A percentile compares a stretch with the other conserved stretches of the same genome.
Evolutionary conservation across 805 yeast species (phyloP).

Genomic region (Candida ipomoeae): DNA sequence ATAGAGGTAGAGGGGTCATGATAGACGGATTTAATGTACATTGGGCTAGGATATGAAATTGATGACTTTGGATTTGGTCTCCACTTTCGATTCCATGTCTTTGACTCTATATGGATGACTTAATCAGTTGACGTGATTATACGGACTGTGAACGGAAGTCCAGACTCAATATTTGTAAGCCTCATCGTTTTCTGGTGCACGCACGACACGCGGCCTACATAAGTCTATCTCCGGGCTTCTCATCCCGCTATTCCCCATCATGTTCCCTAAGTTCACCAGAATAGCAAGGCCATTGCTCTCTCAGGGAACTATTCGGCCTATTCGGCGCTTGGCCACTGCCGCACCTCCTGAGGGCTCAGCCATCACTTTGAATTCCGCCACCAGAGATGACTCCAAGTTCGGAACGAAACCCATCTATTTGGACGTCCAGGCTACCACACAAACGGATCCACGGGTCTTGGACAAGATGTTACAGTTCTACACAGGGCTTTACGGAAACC

Average conservation of each 20-base stretch:
- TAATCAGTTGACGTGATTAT: too few species aligned
- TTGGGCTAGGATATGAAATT: too few species aligned
- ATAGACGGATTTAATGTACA: too few species aligned
- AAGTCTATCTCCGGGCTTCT: background rate
- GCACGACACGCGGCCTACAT: slow-evolving; percentile 1
- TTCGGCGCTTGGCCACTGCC: background rate
- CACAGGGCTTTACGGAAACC: slow-evolving; percentile 95
- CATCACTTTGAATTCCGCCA: slow-evolving; percentile 40
- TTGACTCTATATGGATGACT: background rate
- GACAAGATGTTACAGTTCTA: slow-evolving; percentile 81
- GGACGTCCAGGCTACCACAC: slow-evolving; percentile 98
- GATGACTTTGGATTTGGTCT: too few species aligned
- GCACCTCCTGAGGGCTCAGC: slow-evolving; percentile 48
- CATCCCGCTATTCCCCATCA: background rate
- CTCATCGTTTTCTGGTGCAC: background rate
- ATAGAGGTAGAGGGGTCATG: too few species aligned
- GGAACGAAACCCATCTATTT: slow-evolving; percentile 90
- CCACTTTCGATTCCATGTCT: too few species aligned
- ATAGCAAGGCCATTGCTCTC: slow-evolving; percentile 2
- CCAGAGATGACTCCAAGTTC: slow-evolving; percentile 42
- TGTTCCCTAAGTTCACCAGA: slow-evolving; percentile 1
- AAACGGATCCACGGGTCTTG: slow-evolving; percentile 93
- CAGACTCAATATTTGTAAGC: background rate
- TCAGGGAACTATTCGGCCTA: background rate
- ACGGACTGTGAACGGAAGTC: background rate